A percentile compares a stretch with the other conserved stretches of the same genome.
Conservation (phyloP, 169 alveolate genomes). For the Neospora caninum region DNA sequence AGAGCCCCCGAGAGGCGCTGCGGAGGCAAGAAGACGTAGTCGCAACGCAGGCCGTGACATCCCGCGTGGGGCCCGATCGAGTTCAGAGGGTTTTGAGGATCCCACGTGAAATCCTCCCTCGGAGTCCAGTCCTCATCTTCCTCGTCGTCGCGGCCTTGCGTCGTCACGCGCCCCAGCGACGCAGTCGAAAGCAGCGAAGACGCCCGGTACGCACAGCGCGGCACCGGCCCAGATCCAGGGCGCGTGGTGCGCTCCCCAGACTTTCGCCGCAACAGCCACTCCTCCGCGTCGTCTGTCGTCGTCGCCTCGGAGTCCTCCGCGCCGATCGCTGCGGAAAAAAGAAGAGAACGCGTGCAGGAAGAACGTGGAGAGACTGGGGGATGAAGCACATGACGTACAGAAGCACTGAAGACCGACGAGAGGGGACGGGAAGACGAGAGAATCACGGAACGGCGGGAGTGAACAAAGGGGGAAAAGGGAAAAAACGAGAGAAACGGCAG, state of each 20-base stretch:
- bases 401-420: background rate
- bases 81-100: conserved; percentile 89
- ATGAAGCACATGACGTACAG: too few relatives aligned
- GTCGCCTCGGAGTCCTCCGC: conserved; percentile 1
- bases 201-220: background rate
- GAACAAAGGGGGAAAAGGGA: background rate
- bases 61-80: conserved; percentile 88
- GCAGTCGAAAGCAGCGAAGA: background rate
- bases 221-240: background rate
- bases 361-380: too few relatives aligned
- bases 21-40: conserved; percentile 89
- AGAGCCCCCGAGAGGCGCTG: conserved; percentile 78
- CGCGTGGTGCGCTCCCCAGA: background rate
- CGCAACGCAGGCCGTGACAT: conserved; percentile 89
- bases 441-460: background rate
- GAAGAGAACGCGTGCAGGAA: background rate
- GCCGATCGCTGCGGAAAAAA: background rate
- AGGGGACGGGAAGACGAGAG: background rate
- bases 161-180: background rate
- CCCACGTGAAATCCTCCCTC: conserved; percentile 87
- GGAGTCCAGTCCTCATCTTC: conserved; percentile 16
- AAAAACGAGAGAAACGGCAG: too few relatives aligned
- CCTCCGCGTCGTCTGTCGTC: background rate
- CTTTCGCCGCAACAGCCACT: background rate
- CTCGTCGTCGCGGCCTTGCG: background rate